Base-by-base conservation (phyloP, 164 flowering plant species). In the Cinnamomum chago region DNA sequence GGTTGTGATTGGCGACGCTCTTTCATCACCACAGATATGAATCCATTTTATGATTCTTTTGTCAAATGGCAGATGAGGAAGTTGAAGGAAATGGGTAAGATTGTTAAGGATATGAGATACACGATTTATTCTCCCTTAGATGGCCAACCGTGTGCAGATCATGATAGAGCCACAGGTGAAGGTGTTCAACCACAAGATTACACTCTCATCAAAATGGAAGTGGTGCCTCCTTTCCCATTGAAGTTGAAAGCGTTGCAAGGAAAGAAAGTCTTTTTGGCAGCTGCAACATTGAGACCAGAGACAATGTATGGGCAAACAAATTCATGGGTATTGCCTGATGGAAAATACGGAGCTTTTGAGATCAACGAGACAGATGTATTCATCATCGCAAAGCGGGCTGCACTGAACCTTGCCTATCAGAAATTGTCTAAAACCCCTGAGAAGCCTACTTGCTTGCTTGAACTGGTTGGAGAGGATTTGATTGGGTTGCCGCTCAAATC, bases 91-190 rank as follows among this genome's bases (percentile, higher is more conserved):
- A 67, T 82, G 85, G 97, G 95, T 2, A 94, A 94, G 83, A 88
- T 94, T 76, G 93, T 94, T 15, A 90, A 94, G 76, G 97, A 89
- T 68, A 71, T 82, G 58, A 85, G 98, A 65, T 91, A 92, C 81
- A 79, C 96, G 0, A 84, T 92, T 17, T 94, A 81, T 76, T 94
- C 98, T 50, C 97, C 94, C 9, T 77, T 88, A 24, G 98, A 92
- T 85, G 95, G 92, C 30, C 98, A 92, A 73, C 98, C 97, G 7
- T 94, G 98, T 83, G 97, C 97, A 15, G 98, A 92, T 77, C 98
- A 94, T 80, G 98, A 94, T 66, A 84, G 98, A 76, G 96, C 97
- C 18, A 81, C 83, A 12, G 98, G 98, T 35, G 97, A 94, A 87
- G 97, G 98, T 50, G 97, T 92, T 71, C 92, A 81, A 76, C 96